Evolutionary conservation across 2,329 filamentous ascomycete genomes (phyloP).

Genomic region (Lachnellula occidentalis): DNA sequence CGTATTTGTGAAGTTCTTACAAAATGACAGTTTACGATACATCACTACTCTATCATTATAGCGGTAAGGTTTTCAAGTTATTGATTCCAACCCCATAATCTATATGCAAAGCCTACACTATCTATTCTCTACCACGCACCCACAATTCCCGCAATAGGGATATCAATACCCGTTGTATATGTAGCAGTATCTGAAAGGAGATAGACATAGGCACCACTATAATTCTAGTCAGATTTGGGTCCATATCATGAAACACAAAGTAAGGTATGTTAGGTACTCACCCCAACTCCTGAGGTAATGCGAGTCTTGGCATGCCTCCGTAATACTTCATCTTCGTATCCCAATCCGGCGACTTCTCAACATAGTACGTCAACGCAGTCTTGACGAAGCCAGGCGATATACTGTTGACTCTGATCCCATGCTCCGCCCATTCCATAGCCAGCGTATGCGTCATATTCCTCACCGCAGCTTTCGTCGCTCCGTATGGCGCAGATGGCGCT

Average conservation of each 20-base stretch:
- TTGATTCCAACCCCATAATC: too few species aligned
- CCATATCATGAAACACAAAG: constrained; percentile 59
- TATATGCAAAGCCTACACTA: too few species aligned
- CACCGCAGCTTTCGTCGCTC: constrained; percentile 40
- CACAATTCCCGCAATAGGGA: constrained; percentile 40
- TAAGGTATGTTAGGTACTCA: constrained; percentile 34
- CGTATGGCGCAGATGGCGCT: constrained; percentile 47
- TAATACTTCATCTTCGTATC: constrained; percentile 49
- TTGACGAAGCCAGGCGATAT: constrained; percentile 66
- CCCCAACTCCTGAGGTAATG: constrained; percentile 41
- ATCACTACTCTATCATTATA: too few species aligned
- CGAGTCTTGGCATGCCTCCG: constrained; percentile 46
- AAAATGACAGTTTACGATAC: too few species aligned
- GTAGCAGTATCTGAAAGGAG: constrained; percentile 40
- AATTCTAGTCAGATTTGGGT: constrained; percentile 49
- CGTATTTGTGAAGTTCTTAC: too few species aligned
- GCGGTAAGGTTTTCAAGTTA: too few species aligned
- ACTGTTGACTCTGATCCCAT: constrained; percentile 62
- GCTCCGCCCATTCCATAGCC: constrained; percentile 59
- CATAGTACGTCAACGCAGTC: constrained; percentile 48
- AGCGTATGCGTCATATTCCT: constrained; percentile 55
- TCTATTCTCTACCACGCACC: too few species aligned
- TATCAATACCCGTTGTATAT: constrained; percentile 45
- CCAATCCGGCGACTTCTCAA: constrained; percentile 44
- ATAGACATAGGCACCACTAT: constrained; percentile 44